Base-by-base conservation (phyloP, 495 filamentous ascomycete species). In the Pyrenula aspistea region DNA sequence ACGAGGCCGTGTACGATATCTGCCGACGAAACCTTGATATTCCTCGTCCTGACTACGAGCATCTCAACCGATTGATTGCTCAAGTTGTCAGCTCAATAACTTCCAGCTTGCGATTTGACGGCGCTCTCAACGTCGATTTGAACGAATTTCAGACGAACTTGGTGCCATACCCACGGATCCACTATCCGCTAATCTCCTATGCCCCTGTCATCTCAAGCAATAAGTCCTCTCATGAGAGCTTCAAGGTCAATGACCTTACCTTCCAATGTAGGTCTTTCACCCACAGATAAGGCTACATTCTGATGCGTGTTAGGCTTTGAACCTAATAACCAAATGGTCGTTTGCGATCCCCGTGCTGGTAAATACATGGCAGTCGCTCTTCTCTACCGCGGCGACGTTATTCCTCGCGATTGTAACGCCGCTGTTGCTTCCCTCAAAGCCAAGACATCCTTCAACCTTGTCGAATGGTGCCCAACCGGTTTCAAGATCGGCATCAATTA, bases 401-500 rank as follows among this genome's bases (percentile, higher is more conserved):
- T 93, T 55, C 87, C 89, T 51, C 87, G 84, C 60, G 89, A 95
- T 75, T 90, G 87, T 74, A 83, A 75, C 61, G 80, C 83, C 49
- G 89, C 89, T 24, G 83, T 92, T 54, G 86, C 86, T 22, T 78
- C 83, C 21, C 79, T 95, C 60, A 95, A 95, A 76, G 84, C 89
- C 63, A 91, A 89, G 77, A 63, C 82, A 10, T 89, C 89, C 23
- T 92, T 95, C 80, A 90, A 93, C 78, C 77, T 94, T 57, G 89
- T 95, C 55, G 89, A 95, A 69, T 95, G 89, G 89, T 95, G 89
- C 73, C 89, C 89, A n/a, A 95, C 89, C 50, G 89, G 89, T 57
- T 95, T 95, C 83, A 95, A 95, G 79, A 77, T 95, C 55, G 89
- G 89, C 62, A 94, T 95, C 78, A 92, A 91, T 77, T 91, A 91